Evolutionary conservation across 345 rosid genomes (phyloP).

Genomic region (Corchorus olitorius): DNA sequence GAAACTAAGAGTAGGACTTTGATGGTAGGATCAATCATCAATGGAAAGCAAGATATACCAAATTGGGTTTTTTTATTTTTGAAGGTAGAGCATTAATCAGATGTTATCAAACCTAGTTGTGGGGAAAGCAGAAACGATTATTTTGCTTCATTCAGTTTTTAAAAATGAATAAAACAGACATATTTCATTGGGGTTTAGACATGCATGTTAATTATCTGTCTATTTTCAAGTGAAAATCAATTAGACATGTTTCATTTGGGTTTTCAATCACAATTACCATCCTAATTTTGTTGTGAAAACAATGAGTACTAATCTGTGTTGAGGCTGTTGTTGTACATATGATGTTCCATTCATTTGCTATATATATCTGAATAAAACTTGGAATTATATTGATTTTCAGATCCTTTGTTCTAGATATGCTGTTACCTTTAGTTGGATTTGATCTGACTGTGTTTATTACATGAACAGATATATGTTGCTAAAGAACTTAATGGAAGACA

Average conservation of each 20-base stretch:
- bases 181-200: too few relatives aligned
- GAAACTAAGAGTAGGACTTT: neutral
- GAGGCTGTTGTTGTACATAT: neutral
- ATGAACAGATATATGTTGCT: slow-evolving; percentile 37
- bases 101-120: neutral
- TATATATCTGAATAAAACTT: neutral
- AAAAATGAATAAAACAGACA: too few relatives aligned
- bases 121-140: too few relatives aligned
- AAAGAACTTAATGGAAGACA: slow-evolving; percentile 71
- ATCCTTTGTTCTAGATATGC: neutral
- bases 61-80: too few relatives aligned
- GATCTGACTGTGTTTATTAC: slow-evolving; percentile 20
- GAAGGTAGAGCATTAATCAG: neutral
- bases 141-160: too few relatives aligned
- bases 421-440: slow-evolving; percentile 11
- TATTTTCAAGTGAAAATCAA: neutral
- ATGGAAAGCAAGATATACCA: neutral
- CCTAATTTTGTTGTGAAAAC: neutral
- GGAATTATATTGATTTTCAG: neutral
- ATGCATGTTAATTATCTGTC: too few relatives aligned
- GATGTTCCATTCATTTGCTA: neutral
- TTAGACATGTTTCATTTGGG: neutral
- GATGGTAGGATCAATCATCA: too few relatives aligned
- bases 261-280: neutral
- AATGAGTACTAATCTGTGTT: neutral